These are phyloP conservation scores for Neurospora sp. DNA, from an alignment of 495 filamentous ascomycete genomes.

Conservation along the genomic window DNA sequence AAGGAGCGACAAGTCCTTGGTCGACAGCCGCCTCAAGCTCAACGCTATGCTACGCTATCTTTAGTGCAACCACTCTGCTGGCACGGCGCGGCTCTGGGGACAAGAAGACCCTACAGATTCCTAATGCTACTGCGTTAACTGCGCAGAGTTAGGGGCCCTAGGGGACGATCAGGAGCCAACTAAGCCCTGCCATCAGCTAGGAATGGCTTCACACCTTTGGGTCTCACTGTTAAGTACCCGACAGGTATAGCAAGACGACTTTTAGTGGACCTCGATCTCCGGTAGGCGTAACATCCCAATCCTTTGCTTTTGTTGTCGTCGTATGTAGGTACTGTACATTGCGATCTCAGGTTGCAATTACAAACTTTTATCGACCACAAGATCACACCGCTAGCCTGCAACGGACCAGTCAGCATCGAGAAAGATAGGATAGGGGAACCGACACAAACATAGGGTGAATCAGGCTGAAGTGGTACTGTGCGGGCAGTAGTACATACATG, in stretches of 20 bases:
- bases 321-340: not conserved
- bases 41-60: not conserved
- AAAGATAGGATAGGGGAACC: not conserved
- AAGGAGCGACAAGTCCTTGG: not conserved
- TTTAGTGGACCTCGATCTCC: not conserved
- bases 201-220: not conserved
- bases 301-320: not conserved
- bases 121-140: not conserved
- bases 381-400: not conserved
- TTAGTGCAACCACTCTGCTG: not conserved
- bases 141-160: not conserved
- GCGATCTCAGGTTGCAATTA: not conserved
- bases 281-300: not conserved
- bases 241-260: not conserved
- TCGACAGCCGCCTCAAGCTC: not conserved
- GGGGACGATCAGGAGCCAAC: not conserved
- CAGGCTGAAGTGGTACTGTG: not conserved
- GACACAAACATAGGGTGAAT: not conserved
- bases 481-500: not conserved
- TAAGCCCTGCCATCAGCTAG: not conserved
- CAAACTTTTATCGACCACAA: not conserved
- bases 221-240: not conserved
- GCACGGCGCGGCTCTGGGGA: not conserved
- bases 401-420: not conserved
- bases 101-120: not conserved